Evolutionary conservation across 495 filamentous ascomycete genomes (phyloP), one percentile per base, ranked within the genome.

Genomic region (Penicillium lividum): DNA sequence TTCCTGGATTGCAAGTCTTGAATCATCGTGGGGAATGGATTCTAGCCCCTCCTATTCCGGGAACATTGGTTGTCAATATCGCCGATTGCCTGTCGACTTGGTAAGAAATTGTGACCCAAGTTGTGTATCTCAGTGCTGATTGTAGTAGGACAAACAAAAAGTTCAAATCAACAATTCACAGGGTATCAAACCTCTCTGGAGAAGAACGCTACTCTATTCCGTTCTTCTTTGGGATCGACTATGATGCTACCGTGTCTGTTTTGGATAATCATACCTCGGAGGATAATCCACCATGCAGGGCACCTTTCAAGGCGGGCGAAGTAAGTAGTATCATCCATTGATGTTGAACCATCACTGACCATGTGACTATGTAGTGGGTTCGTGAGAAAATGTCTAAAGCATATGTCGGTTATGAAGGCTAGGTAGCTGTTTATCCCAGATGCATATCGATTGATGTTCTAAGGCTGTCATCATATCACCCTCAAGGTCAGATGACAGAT

Each of bases 41-140:
- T 18, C 54, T 69, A 3, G 79, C 79, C 0, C 59, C 65, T 7
- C 79, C 78, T 2, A 74, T 76, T 36, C 69, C 66, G 7, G 72
- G 72, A 5, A 75, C 74, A 6, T 73, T 80, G 46, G 78, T 84
- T 7, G 75, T 84, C 25, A 83, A 84, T 58, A 74, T 83, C 15
- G 77, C 73, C 2, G 77, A 84, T 61, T 72, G 76, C 53, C 54
- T 83, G 31, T 67, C 72, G 34, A 65, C 76, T 29, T 80, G 75
- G 78, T 79, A 62, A 51, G 59, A 13, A 6, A 5, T 4, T 31
- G 33, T 31, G 9, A 31, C 29, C 13, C 7, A 4, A 1, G 1
- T 28, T 48, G 16, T 0, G 4, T 1, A 22, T 3, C 38, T 6
- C 27, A 15, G 3, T 43, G 10, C 33, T 60, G 6, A 64, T 18